Conservation (phyloP, 495 filamentous ascomycete genomes). For the Cercophora newfieldiana region DNA sequence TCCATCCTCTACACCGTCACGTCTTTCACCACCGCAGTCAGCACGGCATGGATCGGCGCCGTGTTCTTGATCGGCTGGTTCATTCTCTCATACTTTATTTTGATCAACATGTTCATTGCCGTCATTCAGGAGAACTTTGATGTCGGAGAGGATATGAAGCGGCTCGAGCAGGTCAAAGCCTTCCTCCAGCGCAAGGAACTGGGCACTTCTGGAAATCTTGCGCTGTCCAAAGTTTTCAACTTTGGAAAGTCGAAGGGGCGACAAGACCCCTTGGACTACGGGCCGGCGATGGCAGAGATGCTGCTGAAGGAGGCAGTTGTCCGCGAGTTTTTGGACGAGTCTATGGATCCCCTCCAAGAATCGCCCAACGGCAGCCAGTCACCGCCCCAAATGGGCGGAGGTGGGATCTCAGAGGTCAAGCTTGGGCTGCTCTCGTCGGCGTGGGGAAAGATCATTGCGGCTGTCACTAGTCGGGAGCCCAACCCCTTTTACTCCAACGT, state of each 20-base stretch:
- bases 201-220: slow-evolving; percentile 68
- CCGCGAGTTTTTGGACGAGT: slow-evolving; percentile 88
- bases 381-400: slow-evolving; percentile 31
- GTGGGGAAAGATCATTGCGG: slow-evolving; percentile 55
- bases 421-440: slow-evolving; percentile 56
- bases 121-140: slow-evolving; percentile 99
- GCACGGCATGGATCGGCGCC: slow-evolving; percentile 91
- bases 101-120: slow-evolving; percentile 99
- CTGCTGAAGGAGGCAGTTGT: slow-evolving; percentile 93
- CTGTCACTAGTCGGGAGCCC: slow-evolving; percentile 66
- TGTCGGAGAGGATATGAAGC: slow-evolving; percentile 98
- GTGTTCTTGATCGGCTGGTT: slow-evolving; percentile 95
- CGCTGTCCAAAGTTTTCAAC: slow-evolving; percentile 84
- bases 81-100: slow-evolving; percentile 90
- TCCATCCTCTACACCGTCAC: slow-evolving; percentile 81
- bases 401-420: slow-evolving; percentile 38
- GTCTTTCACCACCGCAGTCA: slow-evolving; percentile 55
- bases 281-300: slow-evolving; percentile 88
- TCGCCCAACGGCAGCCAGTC: slow-evolving; percentile 38
- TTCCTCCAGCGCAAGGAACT: slow-evolving; percentile 92
- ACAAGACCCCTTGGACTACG: slow-evolving; percentile 84
- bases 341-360: slow-evolving; percentile 45
- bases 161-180: slow-evolving; percentile 88
- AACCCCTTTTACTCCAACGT: slow-evolving; percentile 94
- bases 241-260: slow-evolving; percentile 65